Evolutionary conservation across 441 rosid genomes (phyloP).

Genomic region (Erysimum pusillum): DNA sequence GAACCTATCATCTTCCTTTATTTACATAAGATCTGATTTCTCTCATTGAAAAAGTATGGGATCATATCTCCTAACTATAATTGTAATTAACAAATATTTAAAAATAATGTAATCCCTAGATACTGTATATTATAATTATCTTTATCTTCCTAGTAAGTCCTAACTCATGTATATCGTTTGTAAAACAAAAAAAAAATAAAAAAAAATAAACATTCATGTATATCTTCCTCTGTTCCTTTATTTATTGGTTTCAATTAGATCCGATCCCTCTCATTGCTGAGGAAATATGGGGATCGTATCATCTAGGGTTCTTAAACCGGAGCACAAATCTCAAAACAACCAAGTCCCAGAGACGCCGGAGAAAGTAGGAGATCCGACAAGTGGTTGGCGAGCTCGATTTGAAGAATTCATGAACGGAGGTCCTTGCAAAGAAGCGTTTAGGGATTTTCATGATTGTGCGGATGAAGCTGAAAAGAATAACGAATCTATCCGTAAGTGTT

Average conservation of each 20-base stretch:
- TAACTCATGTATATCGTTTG: too few relatives aligned
- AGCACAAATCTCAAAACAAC: slow-evolving; percentile 37
- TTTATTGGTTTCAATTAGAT: neutral
- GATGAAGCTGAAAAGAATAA: neutral
- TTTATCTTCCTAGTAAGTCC: too few relatives aligned
- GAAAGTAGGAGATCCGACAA: slow-evolving; percentile 23
- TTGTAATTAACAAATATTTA: too few relatives aligned
- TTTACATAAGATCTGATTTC: neutral
- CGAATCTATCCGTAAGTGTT: neutral
- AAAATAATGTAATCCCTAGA: too few relatives aligned
- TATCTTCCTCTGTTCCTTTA: neutral
- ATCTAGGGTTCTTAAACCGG: slow-evolving; percentile 46
- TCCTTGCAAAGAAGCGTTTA: slow-evolving; percentile 68
- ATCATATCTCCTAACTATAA: slow-evolving; percentile 30
- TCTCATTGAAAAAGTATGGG: neutral
- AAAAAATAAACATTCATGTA: too few relatives aligned
- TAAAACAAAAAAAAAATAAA: too few relatives aligned
- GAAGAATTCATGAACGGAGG: slow-evolving; percentile 42
- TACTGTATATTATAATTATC: too few relatives aligned
- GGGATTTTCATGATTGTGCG: slow-evolving; percentile 5
- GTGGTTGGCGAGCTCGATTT: neutral
- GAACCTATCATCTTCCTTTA: neutral
- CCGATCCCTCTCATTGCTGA: neutral
- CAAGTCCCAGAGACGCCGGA: slow-evolving; percentile 7
- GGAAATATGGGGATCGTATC: slow-evolving; percentile 37